Percentiles rank a stretch among this genome's conserved stretches.
These are phyloP conservation scores for Fomes fomentarius DNA, from an alignment of 1,284 basidiomycete species.

Conservation along the genomic window DNA sequence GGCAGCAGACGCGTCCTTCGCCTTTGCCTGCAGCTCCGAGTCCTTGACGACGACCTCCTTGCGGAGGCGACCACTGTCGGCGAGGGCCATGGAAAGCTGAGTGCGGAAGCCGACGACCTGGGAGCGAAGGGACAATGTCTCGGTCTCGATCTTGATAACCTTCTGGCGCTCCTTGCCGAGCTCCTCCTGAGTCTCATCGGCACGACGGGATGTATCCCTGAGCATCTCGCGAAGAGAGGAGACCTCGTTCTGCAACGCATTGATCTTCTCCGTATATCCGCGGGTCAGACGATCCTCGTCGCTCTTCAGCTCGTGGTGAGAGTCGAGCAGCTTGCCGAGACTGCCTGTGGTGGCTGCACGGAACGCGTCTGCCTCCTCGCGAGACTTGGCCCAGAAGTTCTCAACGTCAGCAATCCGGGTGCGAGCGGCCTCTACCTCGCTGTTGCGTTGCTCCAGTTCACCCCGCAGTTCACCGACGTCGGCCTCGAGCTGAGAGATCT, in stretches of 20 bases:
- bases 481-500: slow-evolving; percentile 68
- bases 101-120: slow-evolving; percentile 81
- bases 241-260: slow-evolving; percentile 80
- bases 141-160: slow-evolving; percentile 69
- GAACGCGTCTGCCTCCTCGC: slow-evolving; percentile 89
- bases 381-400: slow-evolving; percentile 85
- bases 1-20: slow-evolving; percentile 72
- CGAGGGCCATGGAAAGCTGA: slow-evolving; percentile 74
- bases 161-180: slow-evolving; percentile 73
- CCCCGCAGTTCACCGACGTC: slow-evolving; percentile 79
- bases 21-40: slow-evolving; percentile 65
- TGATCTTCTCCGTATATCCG: slow-evolving; percentile 80
- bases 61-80: slow-evolving; percentile 74
- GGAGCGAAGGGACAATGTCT: slow-evolving; percentile 70
- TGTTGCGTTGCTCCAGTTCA: slow-evolving; percentile 74
- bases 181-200: slow-evolving; percentile 71
- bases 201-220: slow-evolving; percentile 73
- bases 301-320: slow-evolving; percentile 77
- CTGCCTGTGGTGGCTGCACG: slow-evolving; percentile 82
- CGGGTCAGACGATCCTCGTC: slow-evolving; percentile 78
- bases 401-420: slow-evolving; percentile 75
- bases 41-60: slow-evolving; percentile 77
- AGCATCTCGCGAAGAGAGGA: slow-evolving; percentile 77
- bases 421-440: slow-evolving; percentile 74
- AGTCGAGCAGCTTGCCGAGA: slow-evolving; percentile 84